Conservation (phyloP, 306 rosid genomes). For the Prunus davidiana region DNA sequence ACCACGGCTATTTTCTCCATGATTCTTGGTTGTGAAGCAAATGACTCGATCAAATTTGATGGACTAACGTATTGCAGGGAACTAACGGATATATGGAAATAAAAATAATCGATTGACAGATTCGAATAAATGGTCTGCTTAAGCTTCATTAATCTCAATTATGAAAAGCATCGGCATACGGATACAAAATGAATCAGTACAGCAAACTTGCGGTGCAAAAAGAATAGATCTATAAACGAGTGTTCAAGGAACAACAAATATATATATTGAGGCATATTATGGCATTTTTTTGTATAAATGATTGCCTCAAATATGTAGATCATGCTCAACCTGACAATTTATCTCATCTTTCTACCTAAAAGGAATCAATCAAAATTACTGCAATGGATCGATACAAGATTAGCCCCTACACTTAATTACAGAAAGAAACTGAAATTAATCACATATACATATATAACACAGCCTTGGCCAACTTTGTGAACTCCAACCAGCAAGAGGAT, state of each 20-base stretch:
- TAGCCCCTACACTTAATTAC: constrained; percentile 51
- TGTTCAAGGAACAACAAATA: not conserved
- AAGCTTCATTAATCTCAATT: not conserved
- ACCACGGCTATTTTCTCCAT: constrained; percentile 3
- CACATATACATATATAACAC: constrained; percentile 48
- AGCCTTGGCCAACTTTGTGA: constrained; percentile 34
- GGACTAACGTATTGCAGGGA: not conserved
- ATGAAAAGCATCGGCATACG: no score
- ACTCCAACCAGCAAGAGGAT: not conserved
- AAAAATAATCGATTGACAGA: not conserved
- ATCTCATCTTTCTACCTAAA: constrained; percentile 21
- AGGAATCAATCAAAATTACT: constrained; percentile 29
- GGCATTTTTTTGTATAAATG: constrained; percentile 7
- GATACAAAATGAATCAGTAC: no score
- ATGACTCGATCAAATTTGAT: constrained; percentile 10
- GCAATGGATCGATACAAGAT: constrained; percentile 26
- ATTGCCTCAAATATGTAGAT: constrained; percentile 14
- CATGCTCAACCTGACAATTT: constrained; percentile 23
- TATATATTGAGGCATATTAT: constrained; percentile 10
- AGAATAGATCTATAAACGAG: not conserved
- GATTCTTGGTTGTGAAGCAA: constrained; percentile 19
- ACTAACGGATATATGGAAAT: not conserved
- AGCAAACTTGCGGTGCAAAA: no score
- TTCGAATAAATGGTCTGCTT: not conserved
- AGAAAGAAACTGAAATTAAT: constrained; percentile 44